These are phyloP conservation scores for Musa balbisiana DNA, from an alignment of 202 grass and related monocot species.

Conservation along the genomic window DNA sequence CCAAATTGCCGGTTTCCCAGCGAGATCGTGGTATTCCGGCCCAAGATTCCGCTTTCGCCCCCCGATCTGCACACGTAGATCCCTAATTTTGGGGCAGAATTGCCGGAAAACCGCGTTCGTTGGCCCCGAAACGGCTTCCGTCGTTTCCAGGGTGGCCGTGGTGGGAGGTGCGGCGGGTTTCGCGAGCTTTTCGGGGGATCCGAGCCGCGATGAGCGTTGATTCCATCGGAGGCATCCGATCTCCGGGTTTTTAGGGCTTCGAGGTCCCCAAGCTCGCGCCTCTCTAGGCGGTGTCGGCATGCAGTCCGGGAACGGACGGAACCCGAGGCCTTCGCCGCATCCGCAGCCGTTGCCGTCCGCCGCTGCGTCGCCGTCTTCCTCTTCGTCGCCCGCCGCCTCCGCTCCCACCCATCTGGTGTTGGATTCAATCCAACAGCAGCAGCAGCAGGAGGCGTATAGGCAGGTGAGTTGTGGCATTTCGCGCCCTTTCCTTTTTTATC, in stretches of 20 bases:
- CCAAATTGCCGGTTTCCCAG: neutral
- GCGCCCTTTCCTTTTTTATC: neutral
- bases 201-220: neutral
- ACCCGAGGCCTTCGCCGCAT: neutral
- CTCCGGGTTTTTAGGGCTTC: conserved; percentile 13
- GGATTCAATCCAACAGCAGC: conserved; percentile 9
- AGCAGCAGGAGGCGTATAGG: conserved; percentile 11
- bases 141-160: neutral
- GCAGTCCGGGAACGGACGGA: neutral
- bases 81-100: neutral
- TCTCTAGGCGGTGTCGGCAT: neutral
- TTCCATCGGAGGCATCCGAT: neutral
- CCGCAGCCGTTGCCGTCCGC: neutral
- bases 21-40: conserved; percentile 15
- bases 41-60: neutral
- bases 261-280: neutral
- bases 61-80: neutral
- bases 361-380: conserved; percentile 8
- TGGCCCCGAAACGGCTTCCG: neutral
- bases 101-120: neutral
- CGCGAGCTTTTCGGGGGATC: neutral
- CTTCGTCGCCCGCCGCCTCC: conserved; percentile 6
- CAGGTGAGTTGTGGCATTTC: conserved; percentile 12
- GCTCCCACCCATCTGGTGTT: conserved; percentile 1
- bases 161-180: neutral